Evolutionary conservation across 2,329 filamentous ascomycete species (phyloP), one percentile per base, ranked within the genome.

Genomic region (Sphaerulina populicola): DNA sequence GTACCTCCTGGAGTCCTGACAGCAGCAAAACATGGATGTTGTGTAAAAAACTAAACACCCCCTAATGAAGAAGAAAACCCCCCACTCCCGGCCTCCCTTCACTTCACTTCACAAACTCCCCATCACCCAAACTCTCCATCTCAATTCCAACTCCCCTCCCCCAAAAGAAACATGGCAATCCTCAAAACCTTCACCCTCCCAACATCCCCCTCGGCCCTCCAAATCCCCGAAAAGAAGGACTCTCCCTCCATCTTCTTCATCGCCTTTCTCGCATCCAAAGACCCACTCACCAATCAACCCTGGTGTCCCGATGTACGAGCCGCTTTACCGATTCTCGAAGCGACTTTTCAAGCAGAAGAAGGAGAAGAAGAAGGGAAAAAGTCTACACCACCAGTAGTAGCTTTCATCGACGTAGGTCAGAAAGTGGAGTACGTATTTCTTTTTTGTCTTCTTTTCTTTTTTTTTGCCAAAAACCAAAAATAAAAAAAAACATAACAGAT

Each of bases 261-360:
- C 27, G 55, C 53, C 5, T 59, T 56, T 21, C 47, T 59, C 3
- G 55, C 57, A 2, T 57, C 57, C 4, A 54, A 50, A 30, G 55
- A 59, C 21, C 57, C 57, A 3, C 18, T 33, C 2, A 59, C 57
- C 2, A 39, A 45, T 3, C 44, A 47, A n/a, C 49, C 57, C 8
- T 59, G 57, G 57, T 59, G 57, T 48, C 57, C 57, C 2, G 57
- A 59, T 14, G 57, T 59, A 8, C 43, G 50, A 14, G 57, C 55
- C 5, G 45, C 55, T 15, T 41, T 59, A 5, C 55, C 57, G 0
- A 49, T 39, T 1, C 55, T 59, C 3, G 44, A 59, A 21, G 33
- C 46, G 1, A 49, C 55, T n/a, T 59, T 59, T 39, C 30, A 38
- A 2, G 47, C 1, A 27, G 23, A 3, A 27, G 23, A 27, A 6